A percentile compares a stretch with the other conserved stretches of the same genome.
Conservation (phyloP, 148 eudicot genomes). For the Beta vulgaris region DNA sequence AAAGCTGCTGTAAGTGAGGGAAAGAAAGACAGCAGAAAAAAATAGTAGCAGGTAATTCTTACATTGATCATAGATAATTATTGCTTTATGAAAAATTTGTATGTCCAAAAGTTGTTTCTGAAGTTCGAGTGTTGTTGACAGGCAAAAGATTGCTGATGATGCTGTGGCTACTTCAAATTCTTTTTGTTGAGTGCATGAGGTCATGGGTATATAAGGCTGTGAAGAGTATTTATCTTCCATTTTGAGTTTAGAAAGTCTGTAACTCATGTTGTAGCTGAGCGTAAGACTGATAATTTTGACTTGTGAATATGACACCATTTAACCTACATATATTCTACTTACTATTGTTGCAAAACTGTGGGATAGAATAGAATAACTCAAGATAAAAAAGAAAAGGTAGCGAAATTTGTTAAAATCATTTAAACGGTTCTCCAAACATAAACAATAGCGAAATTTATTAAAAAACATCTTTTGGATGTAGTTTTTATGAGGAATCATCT, state of each 20-base stretch:
- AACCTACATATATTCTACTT: not conserved
- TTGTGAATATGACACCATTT: constrained; percentile 16
- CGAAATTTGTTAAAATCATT: no score
- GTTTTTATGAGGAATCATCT: no score
- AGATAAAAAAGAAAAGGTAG: no score
- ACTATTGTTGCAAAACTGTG: no score
- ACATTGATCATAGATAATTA: not conserved
- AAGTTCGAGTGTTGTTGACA: not conserved
- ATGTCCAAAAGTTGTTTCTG: not conserved
- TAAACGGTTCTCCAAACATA: no score
- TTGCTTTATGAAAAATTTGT: not conserved
- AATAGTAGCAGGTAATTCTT: not conserved
- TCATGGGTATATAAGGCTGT: not conserved
- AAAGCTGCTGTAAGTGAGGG: no score
- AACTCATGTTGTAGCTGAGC: not conserved
- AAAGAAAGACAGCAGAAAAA: not conserved
- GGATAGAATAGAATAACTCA: no score
- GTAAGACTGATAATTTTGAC: not conserved
- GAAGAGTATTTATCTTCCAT: not conserved
- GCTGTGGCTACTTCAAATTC: not conserved
- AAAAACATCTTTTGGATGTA: no score
- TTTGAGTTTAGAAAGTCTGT: not conserved
- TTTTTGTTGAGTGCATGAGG: not conserved
- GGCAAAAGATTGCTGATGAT: not conserved
- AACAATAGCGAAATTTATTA: no score